Percentiles rank a stretch among this genome's conserved stretches.
phyloP scores from a whole-genome alignment of 257 asterid species.

The Perilla frutescens region DNA sequence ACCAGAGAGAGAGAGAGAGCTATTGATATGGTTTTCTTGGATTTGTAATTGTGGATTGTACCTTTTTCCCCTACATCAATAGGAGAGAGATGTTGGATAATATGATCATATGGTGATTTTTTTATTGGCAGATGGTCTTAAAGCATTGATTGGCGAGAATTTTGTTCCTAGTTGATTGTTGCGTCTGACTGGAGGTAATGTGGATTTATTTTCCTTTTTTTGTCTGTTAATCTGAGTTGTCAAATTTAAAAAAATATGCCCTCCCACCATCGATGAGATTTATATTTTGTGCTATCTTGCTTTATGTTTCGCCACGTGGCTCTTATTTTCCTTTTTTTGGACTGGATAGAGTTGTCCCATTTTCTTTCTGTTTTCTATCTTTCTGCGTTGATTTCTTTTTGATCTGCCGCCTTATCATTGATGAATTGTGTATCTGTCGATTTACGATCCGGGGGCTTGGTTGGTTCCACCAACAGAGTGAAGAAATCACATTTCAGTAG shows the following conservation, averaged over 20 bases:
- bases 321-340: constrained; percentile 32
- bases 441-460: constrained; percentile 16
- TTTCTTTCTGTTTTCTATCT: constrained; percentile 5
- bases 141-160: constrained; percentile 23
- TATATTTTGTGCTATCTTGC: constrained; percentile 27
- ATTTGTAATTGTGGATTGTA: no score
- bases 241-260: no score
- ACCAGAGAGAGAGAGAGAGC: no score
- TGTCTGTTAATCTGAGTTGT: no score
- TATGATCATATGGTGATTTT: no score
- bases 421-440: constrained; percentile 11
- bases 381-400: constrained; percentile 29
- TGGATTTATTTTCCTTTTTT: constrained; percentile 6
- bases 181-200: constrained; percentile 37
- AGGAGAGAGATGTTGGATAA: no score
- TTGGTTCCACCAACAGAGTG: constrained; percentile 29
- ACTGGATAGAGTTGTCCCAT: constrained; percentile 19
- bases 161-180: constrained; percentile 20
- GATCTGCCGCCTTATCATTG: constrained; percentile 32
- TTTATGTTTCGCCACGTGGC: constrained; percentile 28
- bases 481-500: constrained; percentile 16
- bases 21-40: no score
- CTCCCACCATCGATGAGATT: no score
- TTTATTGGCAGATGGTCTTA: constrained; percentile 28
- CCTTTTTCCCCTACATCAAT: no score